These are phyloP conservation scores for Pinus taeda DNA, from an alignment of 75 land plant species.

Conservation along the genomic window DNA sequence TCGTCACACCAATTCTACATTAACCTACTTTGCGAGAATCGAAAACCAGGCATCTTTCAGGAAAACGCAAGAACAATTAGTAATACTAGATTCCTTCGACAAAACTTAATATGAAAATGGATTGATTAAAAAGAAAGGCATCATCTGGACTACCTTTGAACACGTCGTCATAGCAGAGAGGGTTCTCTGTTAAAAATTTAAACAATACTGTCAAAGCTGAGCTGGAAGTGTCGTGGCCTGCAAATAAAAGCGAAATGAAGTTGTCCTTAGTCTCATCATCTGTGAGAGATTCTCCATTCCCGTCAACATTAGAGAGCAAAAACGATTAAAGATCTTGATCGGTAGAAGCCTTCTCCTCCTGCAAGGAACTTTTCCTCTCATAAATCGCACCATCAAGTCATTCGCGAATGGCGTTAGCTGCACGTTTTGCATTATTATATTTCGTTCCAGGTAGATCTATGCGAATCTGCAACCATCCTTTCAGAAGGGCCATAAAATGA, in stretches of 20 bases:
- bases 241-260: constrained; percentile 34
- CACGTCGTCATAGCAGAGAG: constrained; percentile 22
- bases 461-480: constrained; percentile 23
- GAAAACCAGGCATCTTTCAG: no score
- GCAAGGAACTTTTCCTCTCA: constrained; percentile 19
- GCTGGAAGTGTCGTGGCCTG: constrained; percentile 56
- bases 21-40: no score
- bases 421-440: constrained; percentile 19
- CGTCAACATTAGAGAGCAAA: constrained; percentile 36
- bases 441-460: constrained; percentile 37
- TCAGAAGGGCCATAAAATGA: neutral
- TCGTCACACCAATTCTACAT: no score
- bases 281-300: constrained; percentile 14
- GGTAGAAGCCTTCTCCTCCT: neutral
- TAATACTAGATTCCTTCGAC: no score
- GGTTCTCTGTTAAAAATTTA: constrained; percentile 25
- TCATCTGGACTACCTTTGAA: constrained; percentile 25
- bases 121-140: no score
- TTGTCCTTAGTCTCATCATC: constrained; percentile 47
- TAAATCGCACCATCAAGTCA: neutral
- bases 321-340: constrained; percentile 34
- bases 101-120: no score
- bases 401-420: neutral
- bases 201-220: constrained; percentile 23
- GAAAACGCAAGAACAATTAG: no score